Conservation (phyloP, 306 rosid species). For the Cyamopsis tetragonoloba region DNA sequence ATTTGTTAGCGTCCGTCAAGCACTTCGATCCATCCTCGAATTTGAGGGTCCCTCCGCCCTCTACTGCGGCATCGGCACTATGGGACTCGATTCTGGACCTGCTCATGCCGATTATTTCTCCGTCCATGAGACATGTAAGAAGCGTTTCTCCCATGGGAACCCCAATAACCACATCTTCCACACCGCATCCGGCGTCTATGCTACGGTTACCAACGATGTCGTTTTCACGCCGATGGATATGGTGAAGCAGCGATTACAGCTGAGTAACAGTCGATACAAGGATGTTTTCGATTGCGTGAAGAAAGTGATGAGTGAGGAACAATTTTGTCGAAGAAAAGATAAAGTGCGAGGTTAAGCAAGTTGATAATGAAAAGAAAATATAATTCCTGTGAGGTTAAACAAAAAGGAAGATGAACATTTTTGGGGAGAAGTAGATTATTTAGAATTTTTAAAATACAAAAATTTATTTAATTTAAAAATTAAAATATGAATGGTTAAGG, state of each 20-base stretch:
- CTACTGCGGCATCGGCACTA: slow-evolving; percentile 51
- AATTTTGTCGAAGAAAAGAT: too few relatives aligned
- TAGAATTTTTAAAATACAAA: too few relatives aligned
- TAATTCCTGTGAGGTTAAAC: too few relatives aligned
- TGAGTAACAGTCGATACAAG: slow-evolving; percentile 39
- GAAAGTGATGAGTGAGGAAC: slow-evolving; percentile 45
- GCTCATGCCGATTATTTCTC: slow-evolving; percentile 61
- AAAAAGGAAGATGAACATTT: too few relatives aligned
- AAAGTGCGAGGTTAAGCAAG: too few relatives aligned
- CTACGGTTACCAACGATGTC: slow-evolving; percentile 50
- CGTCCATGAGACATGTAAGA: slow-evolving; percentile 42
- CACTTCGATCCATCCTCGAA: slow-evolving; percentile 37
- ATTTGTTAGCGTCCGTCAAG: slow-evolving; percentile 45
- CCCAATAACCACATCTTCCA: slow-evolving; percentile 36
- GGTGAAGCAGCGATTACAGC: slow-evolving; percentile 66
- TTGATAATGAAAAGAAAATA: too few relatives aligned
- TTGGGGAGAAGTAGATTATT: too few relatives aligned
- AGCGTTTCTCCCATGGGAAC: slow-evolving; percentile 24
- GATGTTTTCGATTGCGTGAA: slow-evolving; percentile 49
- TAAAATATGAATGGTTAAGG: too few relatives aligned
- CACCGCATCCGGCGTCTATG: slow-evolving; percentile 46
- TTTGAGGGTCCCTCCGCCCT: slow-evolving; percentile 41
- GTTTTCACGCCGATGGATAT: slow-evolving; percentile 60
- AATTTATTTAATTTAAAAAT: too few relatives aligned
- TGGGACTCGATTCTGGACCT: slow-evolving; percentile 63